These are phyloP conservation scores for Xerophyta viscosa DNA, from an alignment of 106 monocot species.

Conservation along the genomic window DNA sequence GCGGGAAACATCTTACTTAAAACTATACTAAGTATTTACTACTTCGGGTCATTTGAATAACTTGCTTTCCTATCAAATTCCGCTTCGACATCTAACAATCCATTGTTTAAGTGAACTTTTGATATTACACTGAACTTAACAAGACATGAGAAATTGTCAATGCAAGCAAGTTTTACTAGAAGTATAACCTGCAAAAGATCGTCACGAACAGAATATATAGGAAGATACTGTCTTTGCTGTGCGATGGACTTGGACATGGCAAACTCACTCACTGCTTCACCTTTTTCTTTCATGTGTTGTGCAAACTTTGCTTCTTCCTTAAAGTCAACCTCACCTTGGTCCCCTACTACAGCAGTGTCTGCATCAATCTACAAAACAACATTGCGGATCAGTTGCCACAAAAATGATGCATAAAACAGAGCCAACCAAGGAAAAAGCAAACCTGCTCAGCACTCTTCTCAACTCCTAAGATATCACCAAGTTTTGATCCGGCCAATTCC, in stretches of 20 bases:
- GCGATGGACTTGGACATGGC: slow-evolving; percentile 75
- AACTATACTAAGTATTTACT: no score
- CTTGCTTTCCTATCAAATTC: no score
- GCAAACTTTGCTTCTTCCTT: slow-evolving; percentile 86
- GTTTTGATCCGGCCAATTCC: slow-evolving; percentile 97
- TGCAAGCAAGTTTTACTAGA: no score
- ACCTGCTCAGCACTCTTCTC: slow-evolving; percentile 93
- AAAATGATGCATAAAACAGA: not conserved
- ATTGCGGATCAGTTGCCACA: not conserved
- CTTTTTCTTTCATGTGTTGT: slow-evolving; percentile 72
- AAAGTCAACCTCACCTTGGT: slow-evolving; percentile 75
- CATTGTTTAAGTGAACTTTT: no score
- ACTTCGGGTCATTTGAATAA: no score
- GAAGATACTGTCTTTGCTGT: slow-evolving; percentile 85
- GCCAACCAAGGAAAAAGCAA: slow-evolving; percentile 2
- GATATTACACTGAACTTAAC: no score
- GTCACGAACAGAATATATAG: slow-evolving; percentile 83
- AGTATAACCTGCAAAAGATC: slow-evolving; percentile 71
- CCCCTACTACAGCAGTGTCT: slow-evolving; percentile 83
- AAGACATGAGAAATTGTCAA: no score
- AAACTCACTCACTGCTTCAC: slow-evolving; percentile 91
- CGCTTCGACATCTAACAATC: no score
- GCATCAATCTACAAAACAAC: slow-evolving; percentile 61
- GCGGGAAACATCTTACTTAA: no score
- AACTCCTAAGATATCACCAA: slow-evolving; percentile 90